Conservation (phyloP, 306 rosid species). For the Prinsepia uniflora region DNA sequence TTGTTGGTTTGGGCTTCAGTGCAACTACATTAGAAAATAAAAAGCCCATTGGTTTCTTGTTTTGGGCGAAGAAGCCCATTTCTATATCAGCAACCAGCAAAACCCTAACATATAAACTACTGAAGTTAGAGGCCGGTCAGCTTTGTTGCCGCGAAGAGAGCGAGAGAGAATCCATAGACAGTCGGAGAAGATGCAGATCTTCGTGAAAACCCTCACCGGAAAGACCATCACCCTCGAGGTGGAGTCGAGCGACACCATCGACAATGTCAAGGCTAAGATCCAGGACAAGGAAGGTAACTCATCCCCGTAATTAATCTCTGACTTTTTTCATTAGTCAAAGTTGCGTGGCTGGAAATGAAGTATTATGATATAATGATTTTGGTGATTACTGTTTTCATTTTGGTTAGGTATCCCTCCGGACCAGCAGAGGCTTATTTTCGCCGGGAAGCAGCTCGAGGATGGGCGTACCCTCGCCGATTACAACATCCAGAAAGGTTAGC, state of each 20-base stretch:
- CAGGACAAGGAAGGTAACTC: constrained; percentile 88
- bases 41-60: background rate
- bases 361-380: background rate
- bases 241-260: constrained; percentile 92
- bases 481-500: constrained; percentile 87
- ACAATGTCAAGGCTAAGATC: constrained; percentile 86
- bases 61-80: background rate
- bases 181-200: constrained; percentile 70
- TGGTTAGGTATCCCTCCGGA: constrained; percentile 86
- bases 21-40: background rate
- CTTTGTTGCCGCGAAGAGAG: constrained; percentile 1
- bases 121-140: background rate
- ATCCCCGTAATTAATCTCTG: background rate
- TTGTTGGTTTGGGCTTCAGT: background rate
- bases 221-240: constrained; percentile 99
- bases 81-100: background rate
- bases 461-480: constrained; percentile 98
- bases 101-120: constrained; percentile 18
- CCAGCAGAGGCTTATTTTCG: constrained; percentile 93
- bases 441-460: constrained; percentile 97
- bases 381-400: background rate
- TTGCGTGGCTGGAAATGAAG: background rate
- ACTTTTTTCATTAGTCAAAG: background rate
- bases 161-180: constrained; percentile 4
- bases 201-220: constrained; percentile 96